phyloP scores from a whole-genome alignment of 2,329 filamentous ascomycete genomes.

The Neopestalotiopsis sp. region DNA sequence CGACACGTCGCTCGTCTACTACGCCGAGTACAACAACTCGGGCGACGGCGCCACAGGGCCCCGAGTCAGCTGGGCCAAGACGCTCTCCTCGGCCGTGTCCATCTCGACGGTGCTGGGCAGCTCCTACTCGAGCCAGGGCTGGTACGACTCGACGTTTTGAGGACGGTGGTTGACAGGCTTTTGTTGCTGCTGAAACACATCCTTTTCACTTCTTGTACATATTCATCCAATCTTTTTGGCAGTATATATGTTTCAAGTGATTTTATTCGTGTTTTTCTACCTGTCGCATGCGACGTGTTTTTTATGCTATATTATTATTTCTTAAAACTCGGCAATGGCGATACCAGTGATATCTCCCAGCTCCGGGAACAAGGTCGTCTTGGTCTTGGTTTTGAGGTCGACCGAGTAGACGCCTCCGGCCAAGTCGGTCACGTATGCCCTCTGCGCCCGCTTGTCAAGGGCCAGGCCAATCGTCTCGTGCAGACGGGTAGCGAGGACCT shows the following conservation, averaged over 20 bases:
- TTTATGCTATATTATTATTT: no score
- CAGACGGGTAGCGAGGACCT: constrained; percentile 24
- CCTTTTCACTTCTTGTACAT: background rate
- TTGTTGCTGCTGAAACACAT: no score
- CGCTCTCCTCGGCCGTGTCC: constrained; percentile 40
- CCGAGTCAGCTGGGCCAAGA: constrained; percentile 50
- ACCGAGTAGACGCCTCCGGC: constrained; percentile 22
- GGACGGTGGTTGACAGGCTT: no score
- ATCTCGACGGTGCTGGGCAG: constrained; percentile 37
- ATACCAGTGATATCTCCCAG: constrained; percentile 22
- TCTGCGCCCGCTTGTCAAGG: constrained; percentile 18
- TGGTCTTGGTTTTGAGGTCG: constrained; percentile 20
- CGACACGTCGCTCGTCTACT: constrained; percentile 59
- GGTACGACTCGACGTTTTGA: constrained; percentile 28
- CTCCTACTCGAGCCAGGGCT: constrained; percentile 25
- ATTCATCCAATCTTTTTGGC: background rate
- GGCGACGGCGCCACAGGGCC: constrained; percentile 60
- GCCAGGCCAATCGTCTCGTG: constrained; percentile 26
- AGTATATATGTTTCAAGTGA: background rate
- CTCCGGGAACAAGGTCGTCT: constrained; percentile 22
- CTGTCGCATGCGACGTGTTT: background rate
- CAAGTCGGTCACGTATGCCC: constrained; percentile 23
- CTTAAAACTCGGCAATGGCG: background rate
- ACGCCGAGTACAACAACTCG: constrained; percentile 64
- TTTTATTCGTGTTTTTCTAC: background rate